These are phyloP conservation scores for Epithele typhae DNA, from an alignment of 768 basidiomycete genomes.

Conservation along the genomic window DNA sequence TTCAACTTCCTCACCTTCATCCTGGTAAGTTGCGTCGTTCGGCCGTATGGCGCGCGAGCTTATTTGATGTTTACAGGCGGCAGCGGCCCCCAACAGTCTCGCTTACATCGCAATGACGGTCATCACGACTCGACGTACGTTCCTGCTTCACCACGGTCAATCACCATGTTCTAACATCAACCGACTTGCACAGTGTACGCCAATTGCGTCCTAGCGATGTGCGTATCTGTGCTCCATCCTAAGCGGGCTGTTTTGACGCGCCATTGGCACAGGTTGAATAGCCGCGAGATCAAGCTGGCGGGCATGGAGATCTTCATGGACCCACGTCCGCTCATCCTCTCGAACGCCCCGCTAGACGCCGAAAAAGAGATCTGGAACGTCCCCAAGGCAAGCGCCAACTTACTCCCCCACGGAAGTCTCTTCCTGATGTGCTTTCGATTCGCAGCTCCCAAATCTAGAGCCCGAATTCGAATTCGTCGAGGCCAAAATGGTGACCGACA, in stretches of 20 bases:
- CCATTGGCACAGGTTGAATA: not conserved
- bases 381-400: not conserved
- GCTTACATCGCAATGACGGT: not conserved
- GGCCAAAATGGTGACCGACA: no score
- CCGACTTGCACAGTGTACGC: no score
- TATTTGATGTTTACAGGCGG: no score
- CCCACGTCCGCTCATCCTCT: not conserved
- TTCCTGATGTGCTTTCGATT: no score
- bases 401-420: no score
- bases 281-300: not conserved
- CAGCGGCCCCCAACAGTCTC: not conserved
- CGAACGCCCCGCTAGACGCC: not conserved
- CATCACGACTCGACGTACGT: not conserved
- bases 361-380: not conserved
- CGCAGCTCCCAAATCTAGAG: no score
- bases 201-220: not conserved
- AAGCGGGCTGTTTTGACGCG: no score
- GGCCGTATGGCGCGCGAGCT: no score
- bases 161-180: not conserved
- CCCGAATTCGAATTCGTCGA: no score
- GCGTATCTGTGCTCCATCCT: not conserved
- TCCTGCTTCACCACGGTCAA: not conserved
- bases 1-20: not conserved
- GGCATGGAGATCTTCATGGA: conserved; percentile 1
- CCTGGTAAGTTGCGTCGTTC: not conserved